A percentile compares a stretch with the other conserved stretches of the same genome.
Conservation (phyloP, 148 eudicot genomes). For the Selenicereus undatus region DNA sequence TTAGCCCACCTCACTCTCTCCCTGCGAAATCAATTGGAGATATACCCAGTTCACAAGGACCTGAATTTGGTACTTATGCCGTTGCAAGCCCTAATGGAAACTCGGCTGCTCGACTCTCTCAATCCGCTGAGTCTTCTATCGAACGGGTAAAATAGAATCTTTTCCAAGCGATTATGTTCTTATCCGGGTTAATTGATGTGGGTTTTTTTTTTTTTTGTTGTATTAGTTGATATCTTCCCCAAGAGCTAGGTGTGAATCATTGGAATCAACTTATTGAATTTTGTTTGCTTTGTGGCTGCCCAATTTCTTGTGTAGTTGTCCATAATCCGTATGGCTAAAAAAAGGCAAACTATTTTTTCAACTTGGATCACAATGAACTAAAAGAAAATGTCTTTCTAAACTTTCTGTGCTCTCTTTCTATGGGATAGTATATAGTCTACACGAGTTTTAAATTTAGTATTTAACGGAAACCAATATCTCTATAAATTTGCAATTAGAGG, state of each 20-base stretch:
- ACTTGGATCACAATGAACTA: too few relatives aligned
- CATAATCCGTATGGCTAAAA: too few relatives aligned
- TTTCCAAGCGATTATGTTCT: not conserved
- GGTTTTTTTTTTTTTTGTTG: not conserved
- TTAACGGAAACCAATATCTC: too few relatives aligned
- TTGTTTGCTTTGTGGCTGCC: not conserved
- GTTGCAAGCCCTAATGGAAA: slow-evolving; percentile 34
- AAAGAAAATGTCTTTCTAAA: too few relatives aligned
- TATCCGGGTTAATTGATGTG: not conserved
- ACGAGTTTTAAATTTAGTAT: too few relatives aligned
- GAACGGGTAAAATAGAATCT: slow-evolving; percentile 49
- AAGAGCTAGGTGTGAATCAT: not conserved
- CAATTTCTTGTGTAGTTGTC: not conserved
- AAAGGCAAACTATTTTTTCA: too few relatives aligned
- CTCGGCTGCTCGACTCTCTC: slow-evolving; percentile 31
- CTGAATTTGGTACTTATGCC: slow-evolving; percentile 15
- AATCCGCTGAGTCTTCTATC: slow-evolving; percentile 57
- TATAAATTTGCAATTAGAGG: too few relatives aligned
- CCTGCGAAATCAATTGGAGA: not conserved
- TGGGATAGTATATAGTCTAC: too few relatives aligned
- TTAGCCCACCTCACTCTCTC: slow-evolving; percentile 15
- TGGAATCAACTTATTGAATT: not conserved
- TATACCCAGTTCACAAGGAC: slow-evolving; percentile 21
- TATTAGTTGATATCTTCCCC: not conserved
- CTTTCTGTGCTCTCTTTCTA: too few relatives aligned